A percentile compares a stretch with the other conserved stretches of the same genome.
These are phyloP conservation scores for Nakazawaea ernobii DNA, from an alignment of 805 yeast species.

Conservation along the genomic window DNA sequence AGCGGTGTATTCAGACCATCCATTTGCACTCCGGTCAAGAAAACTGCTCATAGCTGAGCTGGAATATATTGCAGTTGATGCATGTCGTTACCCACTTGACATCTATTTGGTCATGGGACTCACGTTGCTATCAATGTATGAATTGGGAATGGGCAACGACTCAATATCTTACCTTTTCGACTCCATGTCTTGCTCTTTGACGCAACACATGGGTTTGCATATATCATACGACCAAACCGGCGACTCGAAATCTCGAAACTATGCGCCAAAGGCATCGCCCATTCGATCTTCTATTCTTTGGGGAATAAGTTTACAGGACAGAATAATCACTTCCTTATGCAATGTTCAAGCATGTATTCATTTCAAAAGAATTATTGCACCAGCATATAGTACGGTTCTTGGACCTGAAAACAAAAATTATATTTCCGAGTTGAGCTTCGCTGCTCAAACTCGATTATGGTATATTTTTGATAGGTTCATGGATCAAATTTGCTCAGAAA, in stretches of 20 bases:
- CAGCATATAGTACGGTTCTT: slow-evolving; percentile 20
- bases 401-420: slow-evolving; percentile 12
- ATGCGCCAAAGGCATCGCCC: slow-evolving; percentile 22
- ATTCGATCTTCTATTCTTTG: slow-evolving; percentile 22
- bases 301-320: slow-evolving; percentile 26
- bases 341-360: slow-evolving; percentile 28
- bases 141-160: slow-evolving; percentile 23
- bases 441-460: slow-evolving; percentile 22
- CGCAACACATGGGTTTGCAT: slow-evolving; percentile 29
- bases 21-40: slow-evolving; percentile 9
- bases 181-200: slow-evolving; percentile 25
- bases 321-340: slow-evolving; percentile 20
- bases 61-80: slow-evolving; percentile 18
- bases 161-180: slow-evolving; percentile 24
- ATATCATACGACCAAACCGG: slow-evolving; percentile 18
- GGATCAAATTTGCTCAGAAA: slow-evolving; percentile 27
- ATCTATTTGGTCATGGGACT: slow-evolving; percentile 20
- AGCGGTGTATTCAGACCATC: slow-evolving; percentile 18
- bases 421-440: slow-evolving; percentile 20
- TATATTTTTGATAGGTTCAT: slow-evolving; percentile 26
- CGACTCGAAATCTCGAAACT: slow-evolving; percentile 15
- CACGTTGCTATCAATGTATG: slow-evolving; percentile 24
- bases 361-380: slow-evolving; percentile 27
- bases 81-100: slow-evolving; percentile 18
- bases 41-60: slow-evolving; percentile 21